These are phyloP conservation scores for Cercospora zeina DNA, from an alignment of 2,329 filamentous ascomycete species.

Conservation along the genomic window DNA sequence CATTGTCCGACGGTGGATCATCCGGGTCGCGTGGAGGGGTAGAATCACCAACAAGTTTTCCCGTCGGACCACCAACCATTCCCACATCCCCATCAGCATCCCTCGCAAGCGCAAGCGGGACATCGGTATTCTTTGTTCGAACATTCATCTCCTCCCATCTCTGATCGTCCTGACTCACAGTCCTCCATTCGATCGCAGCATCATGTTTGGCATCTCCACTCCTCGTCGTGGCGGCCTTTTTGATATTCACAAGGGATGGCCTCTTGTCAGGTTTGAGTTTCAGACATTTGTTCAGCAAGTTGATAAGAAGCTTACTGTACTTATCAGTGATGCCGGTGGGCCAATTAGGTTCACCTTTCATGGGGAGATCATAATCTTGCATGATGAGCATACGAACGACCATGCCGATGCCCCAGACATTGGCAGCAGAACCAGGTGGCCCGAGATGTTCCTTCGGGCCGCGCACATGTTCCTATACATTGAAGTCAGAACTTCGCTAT, in stretches of 20 bases:
- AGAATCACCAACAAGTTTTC: background rate
- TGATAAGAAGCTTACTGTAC: background rate
- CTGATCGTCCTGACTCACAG: background rate
- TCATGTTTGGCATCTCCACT: background rate
- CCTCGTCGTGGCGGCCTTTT: background rate
- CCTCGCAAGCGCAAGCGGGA: background rate
- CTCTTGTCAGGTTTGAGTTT: background rate
- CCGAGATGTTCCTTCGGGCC: too few relatives aligned
- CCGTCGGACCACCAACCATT: background rate
- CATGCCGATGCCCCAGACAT: conserved; percentile 2
- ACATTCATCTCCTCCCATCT: background rate
- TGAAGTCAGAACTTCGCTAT: too few relatives aligned
- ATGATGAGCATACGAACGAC: background rate
- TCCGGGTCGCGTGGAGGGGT: background rate
- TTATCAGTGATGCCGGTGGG: too few relatives aligned
- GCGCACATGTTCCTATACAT: too few relatives aligned
- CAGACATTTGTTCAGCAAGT: background rate
- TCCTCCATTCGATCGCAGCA: background rate
- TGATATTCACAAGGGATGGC: background rate
- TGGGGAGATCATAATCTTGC: too few relatives aligned
- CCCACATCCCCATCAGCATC: background rate
- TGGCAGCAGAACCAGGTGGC: background rate
- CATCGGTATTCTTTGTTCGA: background rate
- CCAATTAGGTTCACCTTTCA: background rate
- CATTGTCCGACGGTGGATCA: background rate